These are phyloP conservation scores for Diplodia corticola DNA, from an alignment of 2,329 filamentous ascomycete species.

Conservation along the genomic window DNA sequence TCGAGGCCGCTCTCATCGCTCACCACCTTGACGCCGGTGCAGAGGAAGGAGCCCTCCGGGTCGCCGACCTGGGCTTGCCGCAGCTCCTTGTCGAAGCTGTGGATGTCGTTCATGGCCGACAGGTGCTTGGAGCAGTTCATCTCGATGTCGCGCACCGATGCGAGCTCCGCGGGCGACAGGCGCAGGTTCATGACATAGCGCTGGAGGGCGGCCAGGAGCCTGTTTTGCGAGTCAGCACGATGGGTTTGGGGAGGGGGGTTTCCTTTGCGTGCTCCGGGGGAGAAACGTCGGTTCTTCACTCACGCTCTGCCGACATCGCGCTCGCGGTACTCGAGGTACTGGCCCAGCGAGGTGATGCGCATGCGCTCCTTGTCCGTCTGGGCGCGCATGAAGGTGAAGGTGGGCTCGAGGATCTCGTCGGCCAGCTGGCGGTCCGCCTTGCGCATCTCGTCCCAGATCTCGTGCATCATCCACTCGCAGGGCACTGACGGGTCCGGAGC, in stretches of 20 bases:
- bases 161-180: constrained; percentile 33
- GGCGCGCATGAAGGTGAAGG: constrained; percentile 45
- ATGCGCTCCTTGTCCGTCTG: constrained; percentile 40
- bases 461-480: constrained; percentile 32
- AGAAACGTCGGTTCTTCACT: too few relatives aligned
- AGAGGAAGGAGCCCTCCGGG: constrained; percentile 35
- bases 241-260: too few relatives aligned
- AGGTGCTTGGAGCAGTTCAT: constrained; percentile 42
- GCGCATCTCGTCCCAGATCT: constrained; percentile 46
- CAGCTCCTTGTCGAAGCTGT: constrained; percentile 45
- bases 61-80: constrained; percentile 23
- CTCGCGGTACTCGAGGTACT: constrained; percentile 44
- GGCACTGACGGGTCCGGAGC: constrained; percentile 35
- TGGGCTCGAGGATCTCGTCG: constrained; percentile 41
- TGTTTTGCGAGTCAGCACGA: background rate
- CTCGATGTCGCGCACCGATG: constrained; percentile 32
- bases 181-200: constrained; percentile 41
- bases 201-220: constrained; percentile 46
- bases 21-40: constrained; percentile 36
- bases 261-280: background rate
- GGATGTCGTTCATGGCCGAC: constrained; percentile 47
- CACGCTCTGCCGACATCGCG: constrained; percentile 45
- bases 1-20: constrained; percentile 30
- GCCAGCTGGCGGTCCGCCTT: constrained; percentile 38
- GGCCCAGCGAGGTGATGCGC: constrained; percentile 31